Evolutionary conservation across 176 grass and related monocot species (phyloP).

Genomic region (Olyra latifolia): DNA sequence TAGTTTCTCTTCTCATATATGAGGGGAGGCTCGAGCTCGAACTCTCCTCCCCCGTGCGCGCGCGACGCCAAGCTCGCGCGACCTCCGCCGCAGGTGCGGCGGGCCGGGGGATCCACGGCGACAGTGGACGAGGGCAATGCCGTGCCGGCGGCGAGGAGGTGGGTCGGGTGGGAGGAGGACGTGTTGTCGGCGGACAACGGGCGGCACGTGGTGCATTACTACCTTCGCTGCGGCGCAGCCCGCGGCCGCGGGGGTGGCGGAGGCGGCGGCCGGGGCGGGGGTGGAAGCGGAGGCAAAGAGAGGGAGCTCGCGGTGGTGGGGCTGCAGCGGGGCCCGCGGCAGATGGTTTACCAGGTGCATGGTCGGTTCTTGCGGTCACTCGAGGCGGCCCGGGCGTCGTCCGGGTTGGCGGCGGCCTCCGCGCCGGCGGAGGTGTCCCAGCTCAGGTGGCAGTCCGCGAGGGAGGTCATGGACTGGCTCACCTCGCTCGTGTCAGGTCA

Average conservation of each 20-base stretch:
- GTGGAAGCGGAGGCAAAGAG: not conserved
- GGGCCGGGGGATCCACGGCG: not conserved
- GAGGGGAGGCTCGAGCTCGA: not conserved
- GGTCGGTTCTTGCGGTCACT: constrained; percentile 39
- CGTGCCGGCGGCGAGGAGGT: constrained; percentile 24
- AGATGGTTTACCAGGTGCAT: constrained; percentile 52
- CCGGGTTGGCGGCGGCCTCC: constrained; percentile 15
- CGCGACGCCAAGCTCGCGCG: not conserved
- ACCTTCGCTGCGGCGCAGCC: constrained; percentile 21
- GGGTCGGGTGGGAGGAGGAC: constrained; percentile 58
- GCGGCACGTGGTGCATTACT: constrained; percentile 60
- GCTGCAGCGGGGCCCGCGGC: constrained; percentile 42
- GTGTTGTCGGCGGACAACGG: constrained; percentile 48
- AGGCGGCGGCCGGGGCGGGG: not conserved
- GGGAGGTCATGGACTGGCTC: constrained; percentile 67
- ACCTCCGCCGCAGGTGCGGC: not conserved
- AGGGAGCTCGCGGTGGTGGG: constrained; percentile 67
- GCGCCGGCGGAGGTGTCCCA: constrained; percentile 1
- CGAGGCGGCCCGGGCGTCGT: constrained; percentile 22
- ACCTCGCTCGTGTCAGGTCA: constrained; percentile 63
- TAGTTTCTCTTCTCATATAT: not conserved
- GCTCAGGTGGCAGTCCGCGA: constrained; percentile 53
- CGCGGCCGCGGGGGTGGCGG: not conserved
- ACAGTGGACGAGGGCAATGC: not conserved
- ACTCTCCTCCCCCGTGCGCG: not conserved